Evolutionary conservation across 2,329 filamentous ascomycete genomes (phyloP).

Genomic region (Leptographium wingfieldii): DNA sequence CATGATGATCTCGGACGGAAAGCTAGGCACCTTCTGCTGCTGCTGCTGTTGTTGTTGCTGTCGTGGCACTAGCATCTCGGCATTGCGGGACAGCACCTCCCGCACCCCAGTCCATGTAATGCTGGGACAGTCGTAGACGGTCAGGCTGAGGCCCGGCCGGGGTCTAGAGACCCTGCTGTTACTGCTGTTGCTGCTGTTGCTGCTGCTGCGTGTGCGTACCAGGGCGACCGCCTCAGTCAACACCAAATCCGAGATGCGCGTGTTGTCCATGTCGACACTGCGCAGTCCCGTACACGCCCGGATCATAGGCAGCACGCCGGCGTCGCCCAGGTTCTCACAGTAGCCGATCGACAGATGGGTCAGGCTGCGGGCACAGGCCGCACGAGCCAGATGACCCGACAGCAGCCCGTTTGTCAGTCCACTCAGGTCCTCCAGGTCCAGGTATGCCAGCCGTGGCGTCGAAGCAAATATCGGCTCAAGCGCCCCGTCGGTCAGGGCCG

Average conservation of each 20-base stretch:
- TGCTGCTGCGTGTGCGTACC: slow-evolving; percentile 46
- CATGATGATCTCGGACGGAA: slow-evolving; percentile 66
- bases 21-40: slow-evolving; percentile 19
- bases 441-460: slow-evolving; percentile 63
- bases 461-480: slow-evolving; percentile 63
- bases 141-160: slow-evolving; percentile 55
- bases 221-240: slow-evolving; percentile 76
- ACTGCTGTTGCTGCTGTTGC: neutral
- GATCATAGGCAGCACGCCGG: slow-evolving; percentile 71
- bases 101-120: slow-evolving; percentile 87
- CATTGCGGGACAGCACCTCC: slow-evolving; percentile 76
- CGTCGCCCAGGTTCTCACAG: slow-evolving; percentile 75
- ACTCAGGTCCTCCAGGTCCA: slow-evolving; percentile 80
- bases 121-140: slow-evolving; percentile 83
- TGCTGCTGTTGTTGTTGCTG: slow-evolving; percentile 7
- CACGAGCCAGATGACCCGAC: slow-evolving; percentile 57
- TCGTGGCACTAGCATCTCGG: slow-evolving; percentile 48
- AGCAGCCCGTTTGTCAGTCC: slow-evolving; percentile 64
- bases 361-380: slow-evolving; percentile 56
- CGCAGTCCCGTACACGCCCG: slow-evolving; percentile 58
- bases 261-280: slow-evolving; percentile 84
- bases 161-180: slow-evolving; percentile 24
- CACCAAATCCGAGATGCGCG: slow-evolving; percentile 73
- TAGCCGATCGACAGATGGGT: slow-evolving; percentile 80
- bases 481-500: slow-evolving; percentile 58